These are phyloP conservation scores for Peribolospora kevripleyi DNA, from an alignment of 768 basidiomycete genomes.

Conservation along the genomic window DNA sequence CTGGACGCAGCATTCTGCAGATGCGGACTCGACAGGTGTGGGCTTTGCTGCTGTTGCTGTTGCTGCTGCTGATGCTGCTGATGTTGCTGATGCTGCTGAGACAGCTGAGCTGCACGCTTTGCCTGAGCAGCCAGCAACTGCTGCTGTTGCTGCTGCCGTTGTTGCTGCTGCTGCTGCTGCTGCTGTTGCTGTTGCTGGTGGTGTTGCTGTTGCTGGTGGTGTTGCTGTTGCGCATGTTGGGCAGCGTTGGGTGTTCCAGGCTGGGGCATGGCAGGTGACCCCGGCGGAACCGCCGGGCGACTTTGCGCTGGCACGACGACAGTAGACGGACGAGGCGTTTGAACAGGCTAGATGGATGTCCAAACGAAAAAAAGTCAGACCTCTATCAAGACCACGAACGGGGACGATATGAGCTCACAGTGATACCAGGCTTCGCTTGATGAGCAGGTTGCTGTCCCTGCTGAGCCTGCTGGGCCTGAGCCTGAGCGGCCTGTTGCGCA, in stretches of 20 bases:
- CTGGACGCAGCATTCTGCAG: neutral
- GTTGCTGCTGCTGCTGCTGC: slow-evolving; percentile 8
- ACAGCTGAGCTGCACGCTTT: neutral
- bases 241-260: neutral
- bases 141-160: neutral
- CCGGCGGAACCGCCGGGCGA: too few relatives aligned
- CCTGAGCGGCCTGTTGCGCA: slow-evolving; percentile 29
- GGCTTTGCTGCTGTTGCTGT: neutral
- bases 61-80: neutral
- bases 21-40: neutral
- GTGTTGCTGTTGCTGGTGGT: slow-evolving; percentile 13
- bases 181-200: slow-evolving; percentile 12
- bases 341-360: neutral
- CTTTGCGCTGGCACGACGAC: neutral
- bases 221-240: slow-evolving; percentile 13
- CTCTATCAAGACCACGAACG: neutral
- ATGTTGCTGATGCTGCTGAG: slow-evolving; percentile 1
- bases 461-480: slow-evolving; percentile 9
- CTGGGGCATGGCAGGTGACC: slow-evolving; percentile 12
- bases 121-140: neutral
- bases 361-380: neutral
- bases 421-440: neutral
- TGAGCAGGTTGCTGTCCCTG: neutral
- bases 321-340: neutral
- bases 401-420: neutral